Conservation (phyloP, 495 filamentous ascomycete species). For the Penicillium maclennaniae region DNA sequence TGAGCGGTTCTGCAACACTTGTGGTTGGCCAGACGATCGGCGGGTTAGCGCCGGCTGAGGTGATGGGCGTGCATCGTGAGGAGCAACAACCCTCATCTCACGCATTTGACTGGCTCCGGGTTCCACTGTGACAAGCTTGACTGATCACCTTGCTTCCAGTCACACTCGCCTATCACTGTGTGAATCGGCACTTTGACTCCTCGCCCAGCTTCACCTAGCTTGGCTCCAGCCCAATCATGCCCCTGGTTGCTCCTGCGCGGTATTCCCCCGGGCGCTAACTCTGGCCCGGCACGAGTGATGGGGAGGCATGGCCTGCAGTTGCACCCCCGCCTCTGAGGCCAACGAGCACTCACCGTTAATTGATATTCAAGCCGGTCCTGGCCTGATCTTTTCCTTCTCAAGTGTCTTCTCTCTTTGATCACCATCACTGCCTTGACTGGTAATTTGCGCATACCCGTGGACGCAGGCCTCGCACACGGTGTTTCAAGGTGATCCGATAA, state of each 20-base stretch:
- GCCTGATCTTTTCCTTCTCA: slow-evolving; percentile 15
- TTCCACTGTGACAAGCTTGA: slow-evolving; percentile 41
- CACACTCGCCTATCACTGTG: slow-evolving; percentile 17
- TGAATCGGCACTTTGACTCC: slow-evolving; percentile 19
- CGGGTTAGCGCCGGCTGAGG: slow-evolving; percentile 35
- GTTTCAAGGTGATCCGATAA: slow-evolving; percentile 21
- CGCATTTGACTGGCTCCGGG: slow-evolving; percentile 15
- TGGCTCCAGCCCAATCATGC: slow-evolving; percentile 25
- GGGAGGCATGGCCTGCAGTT: slow-evolving; percentile 22
- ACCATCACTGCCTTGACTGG: slow-evolving; percentile 12
- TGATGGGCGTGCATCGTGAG: slow-evolving; percentile 36
- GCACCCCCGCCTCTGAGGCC: slow-evolving; percentile 11
- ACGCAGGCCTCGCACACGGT: slow-evolving; percentile 35
- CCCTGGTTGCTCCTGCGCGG: slow-evolving; percentile 14
- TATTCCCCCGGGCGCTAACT: slow-evolving; percentile 33
- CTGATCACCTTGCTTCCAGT: slow-evolving; percentile 29
- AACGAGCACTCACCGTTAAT: slow-evolving; percentile 17
- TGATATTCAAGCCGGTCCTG: slow-evolving; percentile 35
- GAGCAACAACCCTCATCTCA: slow-evolving; percentile 5
- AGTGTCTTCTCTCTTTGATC: slow-evolving; percentile 15
- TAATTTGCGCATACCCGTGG: slow-evolving; percentile 26
- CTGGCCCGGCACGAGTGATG: slow-evolving; percentile 22
- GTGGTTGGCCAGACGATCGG: slow-evolving; percentile 37
- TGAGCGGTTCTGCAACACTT: slow-evolving; percentile 30
- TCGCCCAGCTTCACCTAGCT: slow-evolving; percentile 3